Conservation (phyloP, 75 land plant genomes). For the Selaginella tamariscina region DNA sequence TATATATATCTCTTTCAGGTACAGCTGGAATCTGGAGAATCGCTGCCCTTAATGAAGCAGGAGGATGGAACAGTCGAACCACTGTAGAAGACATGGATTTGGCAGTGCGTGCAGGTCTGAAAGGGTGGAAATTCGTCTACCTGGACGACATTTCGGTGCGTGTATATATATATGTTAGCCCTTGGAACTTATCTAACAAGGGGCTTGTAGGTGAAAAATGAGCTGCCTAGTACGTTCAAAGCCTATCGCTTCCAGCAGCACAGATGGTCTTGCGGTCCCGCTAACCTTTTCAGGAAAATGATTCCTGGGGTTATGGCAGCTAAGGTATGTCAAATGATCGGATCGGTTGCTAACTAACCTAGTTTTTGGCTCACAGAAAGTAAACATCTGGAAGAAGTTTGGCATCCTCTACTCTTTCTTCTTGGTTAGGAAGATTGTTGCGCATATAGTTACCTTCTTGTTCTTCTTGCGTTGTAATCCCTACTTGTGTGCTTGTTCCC, state of each 20-base stretch:
- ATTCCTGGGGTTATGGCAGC: slow-evolving; percentile 38
- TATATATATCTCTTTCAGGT: no score
- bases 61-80: slow-evolving; percentile 66
- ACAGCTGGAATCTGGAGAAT: slow-evolving; percentile 78
- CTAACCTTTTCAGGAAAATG: slow-evolving; percentile 73
- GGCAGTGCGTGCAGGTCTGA: slow-evolving; percentile 69
- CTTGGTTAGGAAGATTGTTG: slow-evolving; percentile 82
- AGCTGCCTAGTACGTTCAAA: slow-evolving; percentile 79
- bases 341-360: no score
- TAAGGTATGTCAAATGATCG: slow-evolving; percentile 32
- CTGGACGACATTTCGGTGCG: slow-evolving; percentile 35
- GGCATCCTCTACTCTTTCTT: slow-evolving; percentile 89
- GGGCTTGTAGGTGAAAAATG: slow-evolving; percentile 71
- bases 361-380: slow-evolving; percentile 43
- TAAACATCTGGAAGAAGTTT: slow-evolving; percentile 58
- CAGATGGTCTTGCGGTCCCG: slow-evolving; percentile 87
- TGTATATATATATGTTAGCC: no score
- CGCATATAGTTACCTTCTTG: slow-evolving; percentile 78
- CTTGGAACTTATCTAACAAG: no score
- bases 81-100: slow-evolving; percentile 85
- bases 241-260: slow-evolving; percentile 80
- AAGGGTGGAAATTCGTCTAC: slow-evolving; percentile 61
- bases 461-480: slow-evolving; percentile 82
- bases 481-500: slow-evolving; percentile 72
- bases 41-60: slow-evolving; percentile 54